Evolutionary conservation across 2,329 filamentous ascomycete species (phyloP), one percentile per base, ranked within the genome.

Genomic region (Chalara sp.): DNA sequence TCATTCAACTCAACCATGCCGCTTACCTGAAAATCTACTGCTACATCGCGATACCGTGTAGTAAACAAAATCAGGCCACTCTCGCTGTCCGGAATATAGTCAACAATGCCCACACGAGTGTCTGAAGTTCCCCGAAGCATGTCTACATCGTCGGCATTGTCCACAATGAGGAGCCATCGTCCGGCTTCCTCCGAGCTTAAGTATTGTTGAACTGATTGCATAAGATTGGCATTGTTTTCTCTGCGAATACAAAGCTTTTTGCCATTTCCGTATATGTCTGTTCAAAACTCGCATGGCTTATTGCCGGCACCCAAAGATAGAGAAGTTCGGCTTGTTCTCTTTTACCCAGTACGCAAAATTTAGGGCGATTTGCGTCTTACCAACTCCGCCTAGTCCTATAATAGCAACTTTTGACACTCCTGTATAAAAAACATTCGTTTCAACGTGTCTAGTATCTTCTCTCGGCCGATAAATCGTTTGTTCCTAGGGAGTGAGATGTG

Each of bases 91-190:
- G 53, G 53, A 8, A 50, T 40, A 44, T 48, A 55, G 41, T 43
- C 41, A 8, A 29, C 3, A 8, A 43, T 21, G 8, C 41, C 41
- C 21, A 21, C 21, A 3, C 29, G 12, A 2, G 41, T n/a, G 8
- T 2, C 10, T 43, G 12, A 8, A 29, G 10, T 43, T 43, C 41
- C 41, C 12, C 12, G 13, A 8, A 69, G 47, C 2, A 72, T 48
- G 1, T 64, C 51, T 2, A 44, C 37, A 47, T 75, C 68, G 46
- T 75, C 70, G 8, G 68, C 69, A 47, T 73, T 75, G 49, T 76
- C 71, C 12, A 75, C 47, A 33, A 76, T 58, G 35, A 75, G 48
- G 1, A 75, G 58, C 72, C 70, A 75, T 0, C 51, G 50, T 1
- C 63, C 32, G 10, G 41, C 48, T 60, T 1, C 43, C 50, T n/a